Base-by-base conservation (phyloP, 176 grass and related monocot species). In the Alopecurus myosuroides region DNA sequence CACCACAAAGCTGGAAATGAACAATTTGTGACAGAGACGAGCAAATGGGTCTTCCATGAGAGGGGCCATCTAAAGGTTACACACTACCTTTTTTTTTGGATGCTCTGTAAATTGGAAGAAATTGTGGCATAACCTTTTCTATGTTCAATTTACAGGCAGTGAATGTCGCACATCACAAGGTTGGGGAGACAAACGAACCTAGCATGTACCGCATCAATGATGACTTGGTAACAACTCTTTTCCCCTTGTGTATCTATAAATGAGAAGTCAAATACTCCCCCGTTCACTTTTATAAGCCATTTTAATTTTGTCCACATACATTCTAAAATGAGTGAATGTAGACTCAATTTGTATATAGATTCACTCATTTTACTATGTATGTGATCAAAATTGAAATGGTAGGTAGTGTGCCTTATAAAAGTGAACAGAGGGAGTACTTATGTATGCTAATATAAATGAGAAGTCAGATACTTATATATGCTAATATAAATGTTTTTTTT, bases 31-130 rank as follows among this genome's bases (percentile, higher is more conserved):
- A 91, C 92, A 55, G 97, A 99, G 84, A 95, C 89, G 2, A 94
- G 93, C 82, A 99, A 99, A 96, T 99, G 97, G 97, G 86, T 99
- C 70, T 99, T 99, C 86, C 94, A 97, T 74, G 94, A 97, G 84
- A 99, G 97, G 82, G 97, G 94, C 10, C 92, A 99, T 92, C 90
- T 99, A 11, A 99, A 99, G 97, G 96, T 98, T 58, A 64, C 81
- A 60, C 42, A 39, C 77, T 76, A 15, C 42, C 12, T 56, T 67
- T 73, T 34, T 64, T 76, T 64, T 76, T 70, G 0, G 34, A 19
- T 17, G 70, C 28, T 46, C 70, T 79, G 14, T 61, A 77, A 52
- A 66, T 6, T 65, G 20, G 53, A 18, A 85, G 45, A 64, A 68
- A 22, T 6, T 25, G 20, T 68, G 52, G 0, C 10, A n/a, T 78